phyloP scores from a whole-genome alignment of 2,329 filamentous ascomycete species.

The Aspergillus fumigatus region DNA sequence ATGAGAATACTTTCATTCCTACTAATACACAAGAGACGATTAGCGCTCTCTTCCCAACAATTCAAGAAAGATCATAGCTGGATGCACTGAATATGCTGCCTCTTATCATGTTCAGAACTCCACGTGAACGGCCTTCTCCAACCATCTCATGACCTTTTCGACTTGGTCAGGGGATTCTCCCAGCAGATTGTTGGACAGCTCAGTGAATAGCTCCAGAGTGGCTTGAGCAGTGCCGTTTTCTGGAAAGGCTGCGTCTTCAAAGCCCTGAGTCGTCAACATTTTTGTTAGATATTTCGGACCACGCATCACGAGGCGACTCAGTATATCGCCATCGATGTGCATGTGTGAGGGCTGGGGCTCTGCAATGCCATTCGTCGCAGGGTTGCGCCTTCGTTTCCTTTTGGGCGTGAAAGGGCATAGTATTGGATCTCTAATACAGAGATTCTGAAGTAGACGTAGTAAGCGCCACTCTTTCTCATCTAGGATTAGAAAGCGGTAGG shows the following conservation, averaged over 20 bases:
- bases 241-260: conserved; percentile 6
- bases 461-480: conserved; percentile 60
- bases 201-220: conserved; percentile 41
- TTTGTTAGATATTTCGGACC: conserved; percentile 29
- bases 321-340: conserved; percentile 65
- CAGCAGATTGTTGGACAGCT: conserved; percentile 50
- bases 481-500: conserved; percentile 67
- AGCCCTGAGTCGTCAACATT: conserved; percentile 25
- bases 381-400: conserved; percentile 22
- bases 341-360: conserved; percentile 45
- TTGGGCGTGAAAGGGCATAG: conserved; percentile 49
- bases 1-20: background rate
- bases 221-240: conserved; percentile 7
- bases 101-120: conserved; percentile 14
- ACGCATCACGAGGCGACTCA: conserved; percentile 51
- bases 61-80: background rate
- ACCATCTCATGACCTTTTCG: conserved; percentile 31
- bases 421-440: conserved; percentile 49
- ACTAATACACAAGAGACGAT: conserved; percentile 1
- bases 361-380: conserved; percentile 37
- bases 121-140: conserved; percentile 28
- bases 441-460: conserved; percentile 67
- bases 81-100: background rate
- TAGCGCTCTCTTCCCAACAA: background rate
- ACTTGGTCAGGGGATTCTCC: conserved; percentile 21